Base-by-base conservation (phyloP, 2,329 filamentous ascomycete species). In the Massarina eburnea region DNA sequence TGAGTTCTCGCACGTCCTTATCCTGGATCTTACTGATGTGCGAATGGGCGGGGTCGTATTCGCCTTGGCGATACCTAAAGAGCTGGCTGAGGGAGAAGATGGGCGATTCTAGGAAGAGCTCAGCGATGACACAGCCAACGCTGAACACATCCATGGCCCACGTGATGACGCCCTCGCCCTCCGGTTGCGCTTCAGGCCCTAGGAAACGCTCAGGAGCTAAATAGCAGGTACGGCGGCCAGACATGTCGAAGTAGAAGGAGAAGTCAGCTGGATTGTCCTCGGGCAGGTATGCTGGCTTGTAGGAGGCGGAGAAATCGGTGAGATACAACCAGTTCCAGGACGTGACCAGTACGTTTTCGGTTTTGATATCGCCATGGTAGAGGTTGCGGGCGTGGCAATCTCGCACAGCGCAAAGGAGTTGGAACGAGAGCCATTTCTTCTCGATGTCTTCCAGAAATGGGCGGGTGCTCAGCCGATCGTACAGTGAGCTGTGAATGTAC, bases 131-230 rank as follows among this genome's bases (percentile, higher is more conserved):
- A 67, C 95, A 99, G 7, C 94, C 94, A 18, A 87, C 88, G 69
- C 94, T 97, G 75, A 99, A 99, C 27, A 99, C 86, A 67, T 99
- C 94, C 95, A 99, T 99, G 29, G 94, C 92, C 91, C 92, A 96
- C 38, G 83, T 86, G 41, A 87, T 73, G 4, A 61, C 84, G 72
- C 73, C 82, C 76, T 67, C 82, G 68, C 78, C 80, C 39, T 85
- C 81, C 6, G 83, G 79, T 17, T 83, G 80, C 55, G 86, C 82
- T 18, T 84, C 85, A 3, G 86, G 79, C 4, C 83, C 82, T 15
- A 94, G 77, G 66, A 99, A 99, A 33, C 94, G 80, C 68, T 99
- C 95, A 1, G 94, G 94, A 0, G 95, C 95, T 21, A 99, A 77
- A 62, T 99, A 97, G 72, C 94, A 99, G 4, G 91, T 96, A 42